phyloP scores from a whole-genome alignment of 306 rosid genomes.

The apple (Malus domestica) region DNA sequence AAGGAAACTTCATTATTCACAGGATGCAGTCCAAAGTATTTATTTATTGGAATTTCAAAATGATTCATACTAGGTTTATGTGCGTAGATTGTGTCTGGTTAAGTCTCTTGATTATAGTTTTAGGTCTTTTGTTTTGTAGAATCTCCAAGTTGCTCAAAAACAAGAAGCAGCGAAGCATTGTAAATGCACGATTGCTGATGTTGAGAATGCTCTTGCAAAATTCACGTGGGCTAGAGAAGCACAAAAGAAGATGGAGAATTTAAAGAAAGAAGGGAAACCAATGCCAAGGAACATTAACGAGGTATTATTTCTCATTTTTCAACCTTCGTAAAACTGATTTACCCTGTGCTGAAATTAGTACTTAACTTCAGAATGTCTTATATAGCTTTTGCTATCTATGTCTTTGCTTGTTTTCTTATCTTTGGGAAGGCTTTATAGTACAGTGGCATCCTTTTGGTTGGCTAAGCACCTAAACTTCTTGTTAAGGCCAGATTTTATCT shows the following conservation, averaged over 20 bases:
- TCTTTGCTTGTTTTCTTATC: background rate
- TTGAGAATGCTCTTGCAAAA: conserved; percentile 81
- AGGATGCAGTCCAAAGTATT: background rate
- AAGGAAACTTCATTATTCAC: background rate
- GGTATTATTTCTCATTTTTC: conserved; percentile 27
- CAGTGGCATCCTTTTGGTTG: background rate
- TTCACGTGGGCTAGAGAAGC: conserved; percentile 91
- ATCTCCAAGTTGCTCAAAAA: conserved; percentile 50
- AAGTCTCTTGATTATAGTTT: conserved; percentile 21
- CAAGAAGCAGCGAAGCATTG: conserved; percentile 82
- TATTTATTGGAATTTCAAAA: background rate
- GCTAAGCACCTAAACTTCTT: background rate
- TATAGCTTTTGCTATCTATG: background rate
- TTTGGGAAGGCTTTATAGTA: background rate
- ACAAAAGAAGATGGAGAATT: conserved; percentile 60
- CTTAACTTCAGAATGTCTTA: background rate
- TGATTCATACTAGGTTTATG: background rate
- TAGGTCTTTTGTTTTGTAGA: conserved; percentile 46
- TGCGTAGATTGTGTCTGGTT: background rate
- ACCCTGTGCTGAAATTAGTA: background rate
- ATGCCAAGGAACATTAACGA: conserved; percentile 62
- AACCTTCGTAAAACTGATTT: background rate
- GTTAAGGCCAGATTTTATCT: background rate
- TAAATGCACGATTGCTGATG: conserved; percentile 68
- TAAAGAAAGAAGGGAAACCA: conserved; percentile 87